Evolutionary conservation across 176 grass and related monocot genomes (phyloP).

Genomic region (Oryza glumipatula): DNA sequence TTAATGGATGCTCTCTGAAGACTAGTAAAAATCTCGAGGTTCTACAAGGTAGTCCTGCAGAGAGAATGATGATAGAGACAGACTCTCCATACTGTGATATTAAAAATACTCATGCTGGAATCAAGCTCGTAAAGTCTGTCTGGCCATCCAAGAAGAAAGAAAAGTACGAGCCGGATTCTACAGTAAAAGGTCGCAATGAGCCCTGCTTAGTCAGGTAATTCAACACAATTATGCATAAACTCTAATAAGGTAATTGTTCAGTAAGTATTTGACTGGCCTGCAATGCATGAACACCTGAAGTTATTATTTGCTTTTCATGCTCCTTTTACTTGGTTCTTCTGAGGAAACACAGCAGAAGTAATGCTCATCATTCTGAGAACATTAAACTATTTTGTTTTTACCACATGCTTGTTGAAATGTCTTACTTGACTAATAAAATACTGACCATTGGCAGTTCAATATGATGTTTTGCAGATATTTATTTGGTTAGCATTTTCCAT

Average conservation of each 20-base stretch:
- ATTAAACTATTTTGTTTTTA: slow-evolving; percentile 8
- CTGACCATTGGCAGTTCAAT: background rate
- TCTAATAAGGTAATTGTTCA: background rate
- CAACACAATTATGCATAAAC: background rate
- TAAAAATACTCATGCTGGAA: slow-evolving; percentile 90
- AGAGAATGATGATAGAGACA: slow-evolving; percentile 95
- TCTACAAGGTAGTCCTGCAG: slow-evolving; percentile 71
- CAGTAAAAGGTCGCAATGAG: slow-evolving; percentile 87
- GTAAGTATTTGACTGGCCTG: background rate
- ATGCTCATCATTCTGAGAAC: background rate
- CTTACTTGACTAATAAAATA: slow-evolving; percentile 18
- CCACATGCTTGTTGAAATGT: slow-evolving; percentile 1
- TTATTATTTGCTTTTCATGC: background rate
- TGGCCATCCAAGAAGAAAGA: slow-evolving; percentile 98
- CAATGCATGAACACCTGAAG: background rate
- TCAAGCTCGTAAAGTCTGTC: slow-evolving; percentile 78
- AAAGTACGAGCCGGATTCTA: slow-evolving; percentile 71
- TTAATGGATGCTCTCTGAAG: slow-evolving; percentile 93
- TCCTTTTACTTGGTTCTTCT: background rate
- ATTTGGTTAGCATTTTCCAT: slow-evolving; percentile 10
- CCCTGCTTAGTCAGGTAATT: slow-evolving; percentile 90
- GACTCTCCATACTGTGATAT: slow-evolving; percentile 97
- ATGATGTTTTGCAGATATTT: slow-evolving; percentile 3
- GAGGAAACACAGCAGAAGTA: background rate
- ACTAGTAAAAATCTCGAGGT: slow-evolving; percentile 83